A percentile compares a stretch with the other conserved stretches of the same genome.
phyloP scores from a whole-genome alignment of 2,329 filamentous ascomycete species.

The Chaetothyriales sp. region DNA sequence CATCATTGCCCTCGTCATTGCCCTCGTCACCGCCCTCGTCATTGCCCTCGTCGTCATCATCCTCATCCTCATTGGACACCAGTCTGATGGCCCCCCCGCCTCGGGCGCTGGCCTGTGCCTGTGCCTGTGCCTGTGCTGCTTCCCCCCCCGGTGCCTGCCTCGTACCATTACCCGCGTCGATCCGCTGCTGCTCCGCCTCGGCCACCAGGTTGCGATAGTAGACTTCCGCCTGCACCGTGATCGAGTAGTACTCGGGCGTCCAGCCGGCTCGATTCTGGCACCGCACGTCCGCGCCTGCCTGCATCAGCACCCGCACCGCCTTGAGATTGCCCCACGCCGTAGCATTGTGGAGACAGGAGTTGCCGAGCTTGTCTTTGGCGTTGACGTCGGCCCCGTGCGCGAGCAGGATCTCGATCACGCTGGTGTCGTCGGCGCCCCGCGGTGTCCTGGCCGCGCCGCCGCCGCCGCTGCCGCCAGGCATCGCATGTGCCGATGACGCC shows the following conservation, averaged over 20 bases:
- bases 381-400: slow-evolving; percentile 30
- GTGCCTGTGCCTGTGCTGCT: background rate
- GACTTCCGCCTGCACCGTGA: slow-evolving; percentile 69
- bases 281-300: slow-evolving; percentile 62
- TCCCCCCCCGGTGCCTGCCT: background rate
- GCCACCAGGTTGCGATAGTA: slow-evolving; percentile 66
- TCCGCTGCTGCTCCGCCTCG: slow-evolving; percentile 53
- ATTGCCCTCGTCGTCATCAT: slow-evolving; percentile 4
- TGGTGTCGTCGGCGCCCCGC: slow-evolving; percentile 18
- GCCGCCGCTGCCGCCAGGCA: slow-evolving; percentile 7
- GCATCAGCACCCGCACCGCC: slow-evolving; percentile 60
- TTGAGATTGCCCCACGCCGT: slow-evolving; percentile 68
- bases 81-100: slow-evolving; percentile 12
- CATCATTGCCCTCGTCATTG: background rate
- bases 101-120: slow-evolving; percentile 1
- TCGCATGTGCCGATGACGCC: slow-evolving; percentile 22
- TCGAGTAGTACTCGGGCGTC: slow-evolving; percentile 71
- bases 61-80: slow-evolving; percentile 11
- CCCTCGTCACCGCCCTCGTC: background rate
- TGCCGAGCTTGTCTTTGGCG: slow-evolving; percentile 56
- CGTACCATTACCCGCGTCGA: background rate
- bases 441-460: slow-evolving; percentile 13
- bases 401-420: slow-evolving; percentile 20
- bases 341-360: slow-evolving; percentile 77
- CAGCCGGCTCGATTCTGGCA: slow-evolving; percentile 63